These are phyloP conservation scores for Cystobasidiaceae sp. DNA, from an alignment of 1,284 basidiomycete genomes.

Conservation along the genomic window DNA sequence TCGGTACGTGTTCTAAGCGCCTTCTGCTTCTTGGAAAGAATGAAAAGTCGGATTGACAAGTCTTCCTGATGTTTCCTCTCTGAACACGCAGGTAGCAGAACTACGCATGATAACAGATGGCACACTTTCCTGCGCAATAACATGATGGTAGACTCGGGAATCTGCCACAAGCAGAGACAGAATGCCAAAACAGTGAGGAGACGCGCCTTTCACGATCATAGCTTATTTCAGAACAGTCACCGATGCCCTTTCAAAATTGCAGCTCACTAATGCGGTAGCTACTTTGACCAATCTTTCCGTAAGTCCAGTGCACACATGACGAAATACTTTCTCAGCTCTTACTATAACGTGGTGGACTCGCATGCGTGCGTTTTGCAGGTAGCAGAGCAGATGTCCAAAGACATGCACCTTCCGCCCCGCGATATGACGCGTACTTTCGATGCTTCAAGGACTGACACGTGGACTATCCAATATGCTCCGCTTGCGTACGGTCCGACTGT, in stretches of 20 bases:
- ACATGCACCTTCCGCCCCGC: neutral
- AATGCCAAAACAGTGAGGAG: neutral
- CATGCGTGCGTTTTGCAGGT: neutral
- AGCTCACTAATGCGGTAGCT: neutral
- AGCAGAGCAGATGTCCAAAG: neutral
- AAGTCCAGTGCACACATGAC: too few relatives aligned
- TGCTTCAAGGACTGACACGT: neutral
- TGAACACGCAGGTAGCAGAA: neutral
- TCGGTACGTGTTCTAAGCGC: too few relatives aligned
- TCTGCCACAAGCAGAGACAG: neutral
- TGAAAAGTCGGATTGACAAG: too few relatives aligned
- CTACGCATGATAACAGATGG: neutral
- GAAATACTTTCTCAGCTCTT: neutral
- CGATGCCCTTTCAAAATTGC: too few relatives aligned
- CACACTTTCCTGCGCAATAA: neutral
- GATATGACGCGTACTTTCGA: neutral
- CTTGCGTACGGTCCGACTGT: neutral
- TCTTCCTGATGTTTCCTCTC: too few relatives aligned
- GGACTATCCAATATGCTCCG: neutral
- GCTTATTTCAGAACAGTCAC: too few relatives aligned
- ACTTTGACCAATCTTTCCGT: neutral
- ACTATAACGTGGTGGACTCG: neutral
- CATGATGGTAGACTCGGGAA: neutral
- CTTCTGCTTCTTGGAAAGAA: too few relatives aligned
- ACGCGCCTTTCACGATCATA: too few relatives aligned